Evolutionary conservation across 306 rosid genomes (phyloP), one percentile per base, ranked within the genome.

Genomic region (Neltuma alba): DNA sequence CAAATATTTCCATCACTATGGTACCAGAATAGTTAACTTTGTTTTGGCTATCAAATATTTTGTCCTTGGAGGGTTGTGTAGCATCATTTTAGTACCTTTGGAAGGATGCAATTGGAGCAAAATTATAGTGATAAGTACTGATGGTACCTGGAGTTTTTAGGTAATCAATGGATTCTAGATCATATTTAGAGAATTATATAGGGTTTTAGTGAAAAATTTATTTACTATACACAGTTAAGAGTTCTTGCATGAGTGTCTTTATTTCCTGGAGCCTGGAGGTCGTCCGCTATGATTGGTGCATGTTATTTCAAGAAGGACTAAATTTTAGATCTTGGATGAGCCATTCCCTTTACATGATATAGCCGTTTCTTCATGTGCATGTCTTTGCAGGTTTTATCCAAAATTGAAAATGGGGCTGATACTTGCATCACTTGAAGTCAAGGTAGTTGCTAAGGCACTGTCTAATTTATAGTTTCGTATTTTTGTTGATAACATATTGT

Each of bases 321-420:
- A 37, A 7, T 55, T 74, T 36, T 74, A 55, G 34, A 27, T 74
- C 37, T 48, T 31, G 20, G 47, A 6, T 45, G 77, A 57, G n/a
- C n/a, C 25, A 37, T 37, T 54, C 60, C 60, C 36, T 55, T 73
- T 47, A 54, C 72, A 73, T 83, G 42, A 36, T 72, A 38, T 54
- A 64, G 10, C 72, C 34, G 47, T 68, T 65, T 79, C 8, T 27
- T 52, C 64, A 38, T 57, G 27, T 57, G 45, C 38, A 50, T 77
- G 66, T 52, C 36, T 74, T 16, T 70, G 45, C 87, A 96, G 99
- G 84, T 96, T 80, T 85, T 91, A 89, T 84, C 99, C 99, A 68
- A 79, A 27, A 20, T 31, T 90, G 87, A 90, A 86, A 77, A 42
- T 90, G 82, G 94, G 97, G 47, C 86, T 80, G 52, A 82, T 85